Evolutionary conservation across 352 stramenopile genomes (phyloP), one percentile per base, ranked within the genome.

Genomic region (Globisporangium nagaii): DNA sequence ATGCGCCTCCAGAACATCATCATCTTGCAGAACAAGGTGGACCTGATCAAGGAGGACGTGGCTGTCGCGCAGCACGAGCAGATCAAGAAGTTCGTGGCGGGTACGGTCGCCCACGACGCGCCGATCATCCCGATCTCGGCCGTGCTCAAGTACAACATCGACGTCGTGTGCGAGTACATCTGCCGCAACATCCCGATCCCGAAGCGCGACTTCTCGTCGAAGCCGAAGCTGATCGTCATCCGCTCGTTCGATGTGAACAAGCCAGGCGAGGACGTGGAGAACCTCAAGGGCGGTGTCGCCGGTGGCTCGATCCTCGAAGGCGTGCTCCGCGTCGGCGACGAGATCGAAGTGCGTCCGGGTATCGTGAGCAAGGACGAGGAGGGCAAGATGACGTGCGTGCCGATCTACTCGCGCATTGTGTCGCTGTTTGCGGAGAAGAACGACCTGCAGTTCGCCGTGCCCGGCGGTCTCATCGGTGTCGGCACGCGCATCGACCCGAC

Each of bases 201-300:
- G n/a, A 84, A 88, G 56, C 82, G 97, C 45, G 96, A 99, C 79
- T 99, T 99, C 73, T 98, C 95, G 13, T 97, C 79, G 39, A 95
- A 96, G 49, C 96, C 97, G 11, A 95, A 98, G 63, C 86, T 99
- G 10, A 99, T 99, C 70, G 96, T 99, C 42, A 99, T 99, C 65
- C 96, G 97, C 68, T 99, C 93, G 47, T 99, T 99, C 71, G 98
- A 99, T 76, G 97, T 99, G 43, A 99, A 99, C 85, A 99, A 99
- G 75, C 98, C 98, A 15, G 98, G 97, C 57, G 94, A 99, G 68
- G 95, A 99, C 60, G 97, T 99, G 1, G 91, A 97, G 63, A 94
- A 98, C 63, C 77, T 99, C 20, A 96, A 98, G 72, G 88, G 91
- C 48, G 91, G 90, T 73, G 88, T 96, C 44, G 88, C 88, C 48